phyloP scores from a whole-genome alignment of 108 stramenopile genomes.

The Epithemia pelagica region DNA sequence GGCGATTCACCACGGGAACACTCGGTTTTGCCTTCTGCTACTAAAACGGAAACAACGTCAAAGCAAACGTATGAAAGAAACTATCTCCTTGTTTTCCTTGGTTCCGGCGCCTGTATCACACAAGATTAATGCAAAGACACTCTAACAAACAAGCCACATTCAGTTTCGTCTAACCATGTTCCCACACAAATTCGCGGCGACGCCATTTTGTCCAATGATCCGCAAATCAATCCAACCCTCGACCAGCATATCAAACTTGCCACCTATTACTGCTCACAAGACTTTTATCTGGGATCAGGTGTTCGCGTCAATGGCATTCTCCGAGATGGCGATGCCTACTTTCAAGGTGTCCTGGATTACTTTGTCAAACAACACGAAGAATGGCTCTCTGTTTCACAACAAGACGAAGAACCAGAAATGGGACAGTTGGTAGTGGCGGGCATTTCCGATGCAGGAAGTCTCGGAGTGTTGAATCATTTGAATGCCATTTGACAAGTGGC shows the following conservation, averaged over 20 bases:
- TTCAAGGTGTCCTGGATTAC: not conserved
- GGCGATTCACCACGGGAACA: not conserved
- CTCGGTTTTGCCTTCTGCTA: too few relatives aligned
- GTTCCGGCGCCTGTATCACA: not conserved
- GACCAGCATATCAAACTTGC: not conserved
- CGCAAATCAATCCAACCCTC: not conserved
- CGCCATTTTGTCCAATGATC: not conserved
- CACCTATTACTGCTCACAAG: not conserved
- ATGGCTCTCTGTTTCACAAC: too few relatives aligned
- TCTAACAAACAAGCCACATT: not conserved
- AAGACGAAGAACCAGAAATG: too few relatives aligned
- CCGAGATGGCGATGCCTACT: not conserved
- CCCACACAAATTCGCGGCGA: not conserved
- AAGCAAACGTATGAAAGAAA: too few relatives aligned
- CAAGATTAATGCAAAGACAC: not conserved
- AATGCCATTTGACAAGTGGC: not conserved
- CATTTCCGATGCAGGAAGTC: not conserved
- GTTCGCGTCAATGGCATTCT: not conserved
- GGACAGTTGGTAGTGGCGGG: not conserved
- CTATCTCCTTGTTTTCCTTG: not conserved
- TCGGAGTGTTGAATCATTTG: slow-evolving; percentile 3
- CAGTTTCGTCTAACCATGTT: not conserved
- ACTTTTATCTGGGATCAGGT: not conserved
- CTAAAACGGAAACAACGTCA: too few relatives aligned
- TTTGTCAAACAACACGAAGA: not conserved